Percentiles rank a stretch among this genome's conserved stretches.
These are phyloP conservation scores for Cubamyces lactineus DNA, from an alignment of 768 basidiomycete genomes.

Conservation along the genomic window DNA sequence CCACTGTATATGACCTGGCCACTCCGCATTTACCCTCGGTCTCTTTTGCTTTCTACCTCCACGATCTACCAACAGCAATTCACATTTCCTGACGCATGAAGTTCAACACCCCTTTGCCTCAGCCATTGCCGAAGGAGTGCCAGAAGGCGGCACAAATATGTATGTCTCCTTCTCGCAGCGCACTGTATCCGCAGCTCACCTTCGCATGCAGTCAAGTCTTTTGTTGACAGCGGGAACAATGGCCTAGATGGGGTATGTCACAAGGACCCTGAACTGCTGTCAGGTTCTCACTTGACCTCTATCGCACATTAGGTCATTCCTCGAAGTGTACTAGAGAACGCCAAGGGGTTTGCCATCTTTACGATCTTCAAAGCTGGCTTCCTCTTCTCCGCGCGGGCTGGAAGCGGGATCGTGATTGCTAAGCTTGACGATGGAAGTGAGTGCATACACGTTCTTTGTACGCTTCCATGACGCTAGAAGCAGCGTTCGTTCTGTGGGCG, in stretches of 20 bases:
- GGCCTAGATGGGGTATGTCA: conserved; percentile 75
- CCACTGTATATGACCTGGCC: neutral
- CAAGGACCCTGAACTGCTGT: neutral
- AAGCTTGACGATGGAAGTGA: conserved; percentile 78
- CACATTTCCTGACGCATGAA: conserved; percentile 42
- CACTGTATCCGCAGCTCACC: conserved; percentile 12
- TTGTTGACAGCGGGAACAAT: conserved; percentile 79
- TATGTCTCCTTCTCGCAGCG: conserved; percentile 39
- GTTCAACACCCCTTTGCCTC: conserved; percentile 52
- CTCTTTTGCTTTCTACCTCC: conserved; percentile 3
- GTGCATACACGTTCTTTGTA: conserved; percentile 35
- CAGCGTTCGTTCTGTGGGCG: neutral
- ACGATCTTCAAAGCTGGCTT: conserved; percentile 78
- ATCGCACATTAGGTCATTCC: conserved; percentile 52
- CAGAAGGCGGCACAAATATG: conserved; percentile 87
- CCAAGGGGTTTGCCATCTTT: conserved; percentile 87
- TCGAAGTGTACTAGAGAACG: conserved; percentile 54
- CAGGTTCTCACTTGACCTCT: neutral
- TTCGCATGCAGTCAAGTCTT: conserved; percentile 66
- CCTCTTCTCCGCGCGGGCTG: conserved; percentile 76
- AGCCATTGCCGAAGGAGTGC: conserved; percentile 80
- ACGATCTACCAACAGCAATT: neutral
- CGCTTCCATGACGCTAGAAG: neutral
- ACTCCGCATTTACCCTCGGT: neutral
- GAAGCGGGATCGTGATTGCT: conserved; percentile 89